Evolutionary conservation across 2,329 filamentous ascomycete species (phyloP).

Genomic region (Fusarium musae): DNA sequence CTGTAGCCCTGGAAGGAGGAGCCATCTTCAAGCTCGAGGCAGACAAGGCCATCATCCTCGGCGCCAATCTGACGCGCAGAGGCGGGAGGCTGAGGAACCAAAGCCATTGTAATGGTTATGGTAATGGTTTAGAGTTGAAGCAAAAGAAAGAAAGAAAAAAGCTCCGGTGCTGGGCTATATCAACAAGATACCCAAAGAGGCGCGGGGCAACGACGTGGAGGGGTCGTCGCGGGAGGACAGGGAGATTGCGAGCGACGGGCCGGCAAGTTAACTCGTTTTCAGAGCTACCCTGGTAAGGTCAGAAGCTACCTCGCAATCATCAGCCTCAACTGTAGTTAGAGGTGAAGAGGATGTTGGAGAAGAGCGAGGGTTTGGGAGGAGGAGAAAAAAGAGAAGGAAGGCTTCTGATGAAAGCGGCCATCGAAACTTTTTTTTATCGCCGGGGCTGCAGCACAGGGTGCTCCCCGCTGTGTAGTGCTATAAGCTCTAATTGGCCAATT

Average conservation of each 20-base stretch:
- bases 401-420: constrained; percentile 34
- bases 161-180: constrained; percentile 25
- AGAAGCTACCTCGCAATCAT: constrained; percentile 54
- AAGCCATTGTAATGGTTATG: constrained; percentile 46
- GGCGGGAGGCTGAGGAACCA: constrained; percentile 62
- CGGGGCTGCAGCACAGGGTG: constrained; percentile 23
- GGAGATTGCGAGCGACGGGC: constrained; percentile 48
- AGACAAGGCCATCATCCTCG: constrained; percentile 73
- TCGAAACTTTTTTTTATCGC: constrained; percentile 45
- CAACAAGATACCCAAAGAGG: constrained; percentile 30
- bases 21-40: constrained; percentile 93
- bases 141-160: constrained; percentile 17
- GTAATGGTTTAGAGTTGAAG: constrained; percentile 18
- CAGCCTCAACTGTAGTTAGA: constrained; percentile 46
- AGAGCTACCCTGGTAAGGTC: constrained; percentile 52
- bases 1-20: constrained; percentile 92
- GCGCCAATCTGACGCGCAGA: constrained; percentile 66
- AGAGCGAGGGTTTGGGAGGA: constrained; percentile 39
- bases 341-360: constrained; percentile 32
- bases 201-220: constrained; percentile 46
- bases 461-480: constrained; percentile 28
- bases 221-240: constrained; percentile 38
- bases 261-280: constrained; percentile 53
- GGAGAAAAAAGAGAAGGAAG: constrained; percentile 32
- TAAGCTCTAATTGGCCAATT: constrained; percentile 42